These are phyloP conservation scores for Eucalyptus curtisii DNA, from an alignment of 345 rosid genomes.

Conservation along the genomic window DNA sequence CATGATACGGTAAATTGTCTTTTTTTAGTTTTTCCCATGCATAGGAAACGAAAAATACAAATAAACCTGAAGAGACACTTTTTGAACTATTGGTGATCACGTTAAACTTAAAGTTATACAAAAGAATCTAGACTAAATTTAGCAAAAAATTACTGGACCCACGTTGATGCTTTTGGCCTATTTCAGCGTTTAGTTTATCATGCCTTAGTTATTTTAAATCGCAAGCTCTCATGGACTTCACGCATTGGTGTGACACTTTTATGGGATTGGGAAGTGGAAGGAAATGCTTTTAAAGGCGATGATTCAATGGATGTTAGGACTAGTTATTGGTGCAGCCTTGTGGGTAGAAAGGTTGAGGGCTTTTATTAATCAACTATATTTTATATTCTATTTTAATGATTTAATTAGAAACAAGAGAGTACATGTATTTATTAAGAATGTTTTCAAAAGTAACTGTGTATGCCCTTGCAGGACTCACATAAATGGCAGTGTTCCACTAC, in stretches of 20 bases:
- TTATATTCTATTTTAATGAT: neutral
- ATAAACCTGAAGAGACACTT: neutral
- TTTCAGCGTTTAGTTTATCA: neutral
- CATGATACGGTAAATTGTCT: fast-evolving
- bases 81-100: neutral
- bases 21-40: neutral
- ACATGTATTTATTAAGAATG: neutral
- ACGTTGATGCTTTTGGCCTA: neutral
- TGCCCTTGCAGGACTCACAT: neutral
- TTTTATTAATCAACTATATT: neutral
- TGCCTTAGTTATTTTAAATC: neutral
- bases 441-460: neutral
- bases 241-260: neutral
- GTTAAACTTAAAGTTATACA: neutral
- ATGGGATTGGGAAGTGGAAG: neutral
- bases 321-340: neutral
- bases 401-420: neutral
- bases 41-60: neutral
- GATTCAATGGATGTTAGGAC: neutral
- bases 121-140: neutral
- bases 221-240: neutral
- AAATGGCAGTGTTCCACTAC: neutral
- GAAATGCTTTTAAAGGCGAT: neutral
- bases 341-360: neutral
- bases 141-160: neutral